Conservation (phyloP, 345 rosid genomes). For the Rhodamnia argentea region DNA sequence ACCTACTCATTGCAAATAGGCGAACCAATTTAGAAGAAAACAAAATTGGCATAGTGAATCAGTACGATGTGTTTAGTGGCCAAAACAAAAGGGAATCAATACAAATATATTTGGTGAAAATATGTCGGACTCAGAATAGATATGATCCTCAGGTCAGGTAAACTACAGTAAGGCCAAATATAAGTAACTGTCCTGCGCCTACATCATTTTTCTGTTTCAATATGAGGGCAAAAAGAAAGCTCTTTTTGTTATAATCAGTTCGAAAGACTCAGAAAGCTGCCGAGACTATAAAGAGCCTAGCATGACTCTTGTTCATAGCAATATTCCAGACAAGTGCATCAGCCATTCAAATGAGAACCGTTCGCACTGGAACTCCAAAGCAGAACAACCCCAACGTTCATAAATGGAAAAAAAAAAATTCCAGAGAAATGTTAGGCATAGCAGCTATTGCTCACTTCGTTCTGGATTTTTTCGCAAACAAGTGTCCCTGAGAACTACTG, state of each 20-base stretch:
- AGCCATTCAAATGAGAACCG: neutral
- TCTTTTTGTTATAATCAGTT: neutral
- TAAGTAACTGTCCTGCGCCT: neutral
- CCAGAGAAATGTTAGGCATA: neutral
- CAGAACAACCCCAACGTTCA: neutral
- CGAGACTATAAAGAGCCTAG: neutral
- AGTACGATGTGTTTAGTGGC: neutral
- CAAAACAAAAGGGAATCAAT: neutral
- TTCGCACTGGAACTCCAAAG: neutral
- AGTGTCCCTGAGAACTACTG: neutral
- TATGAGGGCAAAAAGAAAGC: neutral
- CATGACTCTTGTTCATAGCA: neutral
- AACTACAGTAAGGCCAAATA: neutral
- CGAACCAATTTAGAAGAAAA: neutral
- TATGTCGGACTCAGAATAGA: neutral
- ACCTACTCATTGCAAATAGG: neutral
- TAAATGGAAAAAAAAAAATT: neutral
- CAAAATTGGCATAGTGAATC: neutral
- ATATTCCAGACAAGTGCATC: neutral
- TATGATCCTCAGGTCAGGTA: neutral
- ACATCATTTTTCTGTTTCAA: neutral
- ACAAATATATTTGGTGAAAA: neutral
- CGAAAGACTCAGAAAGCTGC: neutral
- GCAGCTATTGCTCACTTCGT: neutral
- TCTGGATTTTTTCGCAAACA: neutral